Base-by-base conservation (phyloP, 306 rosid species). In the Prunus mume region DNA sequence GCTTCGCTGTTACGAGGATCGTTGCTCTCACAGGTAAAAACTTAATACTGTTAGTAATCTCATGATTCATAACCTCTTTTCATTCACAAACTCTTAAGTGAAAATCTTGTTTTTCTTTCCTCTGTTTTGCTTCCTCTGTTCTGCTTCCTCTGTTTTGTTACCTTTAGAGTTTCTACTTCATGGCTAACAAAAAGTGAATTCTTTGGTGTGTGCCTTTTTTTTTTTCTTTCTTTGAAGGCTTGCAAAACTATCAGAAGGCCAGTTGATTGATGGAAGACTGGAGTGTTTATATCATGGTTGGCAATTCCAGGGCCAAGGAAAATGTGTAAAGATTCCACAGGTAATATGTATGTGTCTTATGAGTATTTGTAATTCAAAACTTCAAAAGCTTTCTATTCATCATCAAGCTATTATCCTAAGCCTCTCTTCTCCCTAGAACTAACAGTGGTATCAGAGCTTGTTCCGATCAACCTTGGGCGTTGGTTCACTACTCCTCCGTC, bases 311-410 rank as follows among this genome's bases (percentile, higher is more conserved):
- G 98, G 98, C 5, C 88, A 84, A n/a, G 99, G 99, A 0, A 90
- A 90, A 85, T 92, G 97, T 78, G 97, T 92, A 27, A 92, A 88
- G 91, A 95, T 95, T 73, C 99, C 97, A 69, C 99, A 95, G 99
- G 99, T 90, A 24, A 4, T 32, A 0, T 52, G 86, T 78, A 60
- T 18, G 6, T 45, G 12, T n/a, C 11, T 34, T 6, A 1, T 34
- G 9, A 38, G 43, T 38, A 1, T 6, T 38, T 38, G 43, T 38
- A 38, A 38, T 7, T 38, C 43, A 38, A 38, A 38, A 38, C 41
- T 34, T 34, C n/a, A n/a, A n/a, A n/a, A n/a, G n/a, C n/a, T n/a
- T n/a, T n/a, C n/a, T n/a, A n/a, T n/a, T n/a, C n/a, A n/a, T n/a
- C n/a, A n/a, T n/a, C n/a, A n/a, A n/a, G n/a, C n/a, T n/a, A n/a